These are phyloP conservation scores for Psilocybe cubensis DNA, from an alignment of 768 basidiomycete species.

Conservation along the genomic window DNA sequence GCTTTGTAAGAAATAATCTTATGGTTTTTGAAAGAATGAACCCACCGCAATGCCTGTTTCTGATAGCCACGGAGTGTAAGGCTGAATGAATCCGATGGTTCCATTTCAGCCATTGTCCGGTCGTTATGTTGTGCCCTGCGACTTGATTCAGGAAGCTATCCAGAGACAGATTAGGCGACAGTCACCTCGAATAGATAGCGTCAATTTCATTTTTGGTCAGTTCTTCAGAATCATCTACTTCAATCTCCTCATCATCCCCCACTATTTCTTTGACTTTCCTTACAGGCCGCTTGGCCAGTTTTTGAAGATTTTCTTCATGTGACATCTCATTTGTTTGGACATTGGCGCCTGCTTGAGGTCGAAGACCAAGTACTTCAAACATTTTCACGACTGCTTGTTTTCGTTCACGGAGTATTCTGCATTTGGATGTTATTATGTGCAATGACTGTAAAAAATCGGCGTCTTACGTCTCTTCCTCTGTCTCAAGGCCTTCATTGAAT, in stretches of 20 bases:
- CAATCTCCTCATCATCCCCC: constrained; percentile 81
- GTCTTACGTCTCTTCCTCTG: constrained; percentile 67
- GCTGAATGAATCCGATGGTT: constrained; percentile 77
- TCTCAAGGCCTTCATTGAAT: constrained; percentile 82
- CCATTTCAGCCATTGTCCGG: constrained; percentile 74
- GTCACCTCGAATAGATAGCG: constrained; percentile 81
- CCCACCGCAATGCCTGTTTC: constrained; percentile 83
- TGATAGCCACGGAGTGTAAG: constrained; percentile 85
- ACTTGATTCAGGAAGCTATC: constrained; percentile 38
- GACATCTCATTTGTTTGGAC: constrained; percentile 36
- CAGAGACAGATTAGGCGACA: background rate
- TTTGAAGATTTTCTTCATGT: constrained; percentile 44
- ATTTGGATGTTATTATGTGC: background rate
- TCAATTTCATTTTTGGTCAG: constrained; percentile 81
- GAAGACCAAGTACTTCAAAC: constrained; percentile 74
- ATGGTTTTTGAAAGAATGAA: background rate
- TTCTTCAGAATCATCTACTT: constrained; percentile 84
- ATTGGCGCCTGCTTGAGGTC: constrained; percentile 55
- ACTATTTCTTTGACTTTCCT: constrained; percentile 69
- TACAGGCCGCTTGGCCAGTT: constrained; percentile 37
- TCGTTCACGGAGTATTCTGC: constrained; percentile 69
- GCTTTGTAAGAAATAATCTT: background rate
- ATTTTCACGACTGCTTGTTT: constrained; percentile 75
- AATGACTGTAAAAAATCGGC: background rate
- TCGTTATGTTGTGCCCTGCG: constrained; percentile 86